phyloP scores from a whole-genome alignment of 768 basidiomycete genomes.

The Naganishia vaughanmartiniae region DNA sequence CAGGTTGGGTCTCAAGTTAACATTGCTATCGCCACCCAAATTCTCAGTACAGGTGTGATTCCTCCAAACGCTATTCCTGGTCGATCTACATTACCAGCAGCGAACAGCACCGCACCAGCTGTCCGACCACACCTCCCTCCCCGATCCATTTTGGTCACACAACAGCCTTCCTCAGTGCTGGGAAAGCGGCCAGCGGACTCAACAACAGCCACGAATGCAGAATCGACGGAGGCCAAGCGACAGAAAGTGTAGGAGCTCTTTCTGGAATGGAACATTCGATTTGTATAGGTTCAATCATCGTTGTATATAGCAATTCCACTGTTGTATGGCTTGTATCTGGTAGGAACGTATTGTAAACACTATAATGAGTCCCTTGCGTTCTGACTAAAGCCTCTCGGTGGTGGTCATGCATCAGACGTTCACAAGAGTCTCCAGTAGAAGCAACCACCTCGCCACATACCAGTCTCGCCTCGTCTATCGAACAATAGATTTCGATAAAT shows the following conservation, averaged over 20 bases:
- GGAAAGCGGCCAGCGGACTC: conserved; percentile 27
- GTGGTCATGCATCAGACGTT: background rate
- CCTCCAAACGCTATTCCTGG: conserved; percentile 30
- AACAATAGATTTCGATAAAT: too few species aligned
- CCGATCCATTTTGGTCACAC: background rate
- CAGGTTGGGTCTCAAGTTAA: conserved; percentile 30
- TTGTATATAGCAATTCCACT: conserved; percentile 13
- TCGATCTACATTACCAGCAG: background rate
- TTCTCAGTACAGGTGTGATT: conserved; percentile 33
- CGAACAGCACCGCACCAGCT: background rate
- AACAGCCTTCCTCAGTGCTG: conserved; percentile 1
- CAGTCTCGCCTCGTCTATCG: too few species aligned
- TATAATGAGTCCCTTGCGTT: background rate
- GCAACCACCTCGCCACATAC: too few species aligned
- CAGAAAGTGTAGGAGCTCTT: conserved; percentile 13
- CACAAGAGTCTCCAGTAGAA: too few species aligned
- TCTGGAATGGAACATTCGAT: background rate
- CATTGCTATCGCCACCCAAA: conserved; percentile 30
- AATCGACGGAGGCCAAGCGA: conserved; percentile 9
- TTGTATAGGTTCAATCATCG: background rate
- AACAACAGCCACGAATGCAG: background rate
- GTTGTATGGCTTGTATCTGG: conserved; percentile 22
- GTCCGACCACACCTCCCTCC: background rate
- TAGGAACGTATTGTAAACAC: background rate
- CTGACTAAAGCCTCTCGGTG: background rate